phyloP scores from a whole-genome alignment of 139 green algal species.

The Tetraselmis striata region DNA sequence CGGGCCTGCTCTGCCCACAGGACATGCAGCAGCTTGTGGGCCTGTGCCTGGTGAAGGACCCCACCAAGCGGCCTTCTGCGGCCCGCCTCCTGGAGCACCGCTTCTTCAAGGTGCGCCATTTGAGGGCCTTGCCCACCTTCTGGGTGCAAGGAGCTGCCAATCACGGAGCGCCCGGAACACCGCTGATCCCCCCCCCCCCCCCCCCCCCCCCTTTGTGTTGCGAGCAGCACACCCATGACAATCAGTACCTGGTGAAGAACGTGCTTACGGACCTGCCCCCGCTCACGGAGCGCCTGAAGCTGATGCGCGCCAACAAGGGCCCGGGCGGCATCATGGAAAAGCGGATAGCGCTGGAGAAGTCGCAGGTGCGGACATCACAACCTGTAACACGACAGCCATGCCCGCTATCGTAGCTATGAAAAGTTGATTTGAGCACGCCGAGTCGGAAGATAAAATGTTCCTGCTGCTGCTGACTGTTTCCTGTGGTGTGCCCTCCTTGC shows the following conservation, averaged over 20 bases:
- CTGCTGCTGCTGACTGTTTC: too few relatives aligned
- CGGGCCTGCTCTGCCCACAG: too few relatives aligned
- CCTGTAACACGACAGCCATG: neutral
- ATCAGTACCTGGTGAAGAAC: constrained; percentile 68
- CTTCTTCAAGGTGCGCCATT: constrained; percentile 94
- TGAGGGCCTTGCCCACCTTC: neutral
- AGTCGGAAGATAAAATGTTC: too few relatives aligned
- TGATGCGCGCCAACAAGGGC: constrained; percentile 43
- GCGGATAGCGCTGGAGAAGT: constrained; percentile 30
- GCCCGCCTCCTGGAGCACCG: constrained; percentile 92
- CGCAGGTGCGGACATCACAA: constrained; percentile 25
- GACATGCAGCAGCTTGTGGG: constrained; percentile 88
- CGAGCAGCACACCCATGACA: constrained; percentile 48
- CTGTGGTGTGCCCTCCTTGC: too few relatives aligned
- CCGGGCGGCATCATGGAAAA: neutral
- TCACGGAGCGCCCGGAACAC: too few relatives aligned
- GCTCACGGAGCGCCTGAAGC: constrained; percentile 73
- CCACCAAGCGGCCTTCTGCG: constrained; percentile 75
- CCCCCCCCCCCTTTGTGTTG: too few relatives aligned
- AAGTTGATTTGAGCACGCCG: too few relatives aligned
- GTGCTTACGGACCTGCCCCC: constrained; percentile 75
- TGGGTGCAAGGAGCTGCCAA: too few relatives aligned
- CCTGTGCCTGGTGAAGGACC: constrained; percentile 95
- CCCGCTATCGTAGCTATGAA: neutral
- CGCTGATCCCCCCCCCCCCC: too few relatives aligned